A percentile compares a stretch with the other conserved stretches of the same genome.
Conservation (phyloP, 164 flowering plant genomes). For the Macadamia integrifolia region DNA sequence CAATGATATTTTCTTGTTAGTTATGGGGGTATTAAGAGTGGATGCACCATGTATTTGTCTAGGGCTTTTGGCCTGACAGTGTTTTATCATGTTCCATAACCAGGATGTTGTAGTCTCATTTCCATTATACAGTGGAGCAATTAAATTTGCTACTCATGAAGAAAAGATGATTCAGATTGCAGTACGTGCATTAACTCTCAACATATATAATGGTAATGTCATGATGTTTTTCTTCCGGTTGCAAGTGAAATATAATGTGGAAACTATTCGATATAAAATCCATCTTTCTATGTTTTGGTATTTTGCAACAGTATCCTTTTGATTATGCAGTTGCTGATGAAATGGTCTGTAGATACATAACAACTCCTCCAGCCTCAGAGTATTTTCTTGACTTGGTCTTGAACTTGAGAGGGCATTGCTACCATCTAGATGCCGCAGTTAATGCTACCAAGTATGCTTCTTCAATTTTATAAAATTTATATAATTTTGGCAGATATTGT, state of each 20-base stretch:
- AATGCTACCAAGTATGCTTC: constrained; percentile 32
- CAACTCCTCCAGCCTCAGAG: constrained; percentile 48
- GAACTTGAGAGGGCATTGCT: constrained; percentile 39
- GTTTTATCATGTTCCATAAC: background rate
- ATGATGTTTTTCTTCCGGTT: background rate
- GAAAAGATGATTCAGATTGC: constrained; percentile 75
- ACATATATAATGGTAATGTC: constrained; percentile 44
- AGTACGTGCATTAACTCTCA: constrained; percentile 54
- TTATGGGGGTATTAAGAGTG: too few species aligned
- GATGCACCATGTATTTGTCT: too few species aligned
- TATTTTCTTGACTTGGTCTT: constrained; percentile 50
- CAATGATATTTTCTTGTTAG: too few species aligned
- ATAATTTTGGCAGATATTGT: constrained; percentile 5
- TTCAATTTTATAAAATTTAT: constrained; percentile 6
- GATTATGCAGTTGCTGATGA: constrained; percentile 60
- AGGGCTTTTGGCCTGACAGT: background rate
- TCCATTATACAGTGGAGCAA: constrained; percentile 53
- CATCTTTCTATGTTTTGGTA: constrained; percentile 14
- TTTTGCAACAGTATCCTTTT: constrained; percentile 29
- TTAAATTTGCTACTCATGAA: constrained; percentile 54
- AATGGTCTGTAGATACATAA: constrained; percentile 43
- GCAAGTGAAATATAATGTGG: background rate
- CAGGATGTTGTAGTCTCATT: constrained; percentile 55
- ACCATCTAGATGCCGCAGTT: constrained; percentile 38
- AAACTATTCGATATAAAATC: constrained; percentile 2